phyloP scores from a whole-genome alignment of 768 basidiomycete species.

The Mycena vulgaris region DNA sequence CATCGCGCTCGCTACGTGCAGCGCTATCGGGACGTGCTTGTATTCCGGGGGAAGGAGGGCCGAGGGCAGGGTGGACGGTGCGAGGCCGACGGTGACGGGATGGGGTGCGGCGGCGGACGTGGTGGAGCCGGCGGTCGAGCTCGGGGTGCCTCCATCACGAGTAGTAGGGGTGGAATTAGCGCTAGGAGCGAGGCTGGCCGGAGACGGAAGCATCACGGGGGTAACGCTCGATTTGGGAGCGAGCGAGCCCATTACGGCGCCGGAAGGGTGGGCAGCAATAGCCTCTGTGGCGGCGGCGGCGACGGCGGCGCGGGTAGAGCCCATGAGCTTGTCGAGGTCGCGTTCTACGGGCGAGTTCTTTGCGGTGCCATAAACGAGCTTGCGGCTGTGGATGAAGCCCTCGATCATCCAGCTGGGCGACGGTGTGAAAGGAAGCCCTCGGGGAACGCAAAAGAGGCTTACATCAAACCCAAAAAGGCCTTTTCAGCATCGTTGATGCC shows the following conservation, averaged over 20 bases:
- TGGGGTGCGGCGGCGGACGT: constrained; percentile 51
- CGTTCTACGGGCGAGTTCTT: constrained; percentile 55
- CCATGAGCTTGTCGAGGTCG: constrained; percentile 56
- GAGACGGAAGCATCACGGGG: constrained; percentile 86
- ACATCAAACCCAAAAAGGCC: constrained; percentile 88
- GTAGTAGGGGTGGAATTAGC: constrained; percentile 85
- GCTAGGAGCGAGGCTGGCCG: constrained; percentile 80
- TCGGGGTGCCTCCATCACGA: constrained; percentile 71
- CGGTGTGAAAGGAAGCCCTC: constrained; percentile 49
- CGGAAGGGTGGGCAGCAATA: constrained; percentile 49
- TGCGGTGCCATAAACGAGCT: constrained; percentile 58
- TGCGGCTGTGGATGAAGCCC: constrained; percentile 76
- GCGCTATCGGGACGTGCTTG: constrained; percentile 56
- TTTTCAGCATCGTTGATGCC: constrained; percentile 66
- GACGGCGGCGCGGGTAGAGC: constrained; percentile 55
- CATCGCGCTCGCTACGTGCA: constrained; percentile 61
- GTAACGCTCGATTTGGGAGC: constrained; percentile 61
- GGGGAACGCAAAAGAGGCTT: constrained; percentile 55
- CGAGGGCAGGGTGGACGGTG: constrained; percentile 53
- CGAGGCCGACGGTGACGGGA: constrained; percentile 48
- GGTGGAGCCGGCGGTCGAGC: constrained; percentile 49
- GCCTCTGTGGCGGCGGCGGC: constrained; percentile 58
- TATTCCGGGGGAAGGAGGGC: constrained; percentile 57
- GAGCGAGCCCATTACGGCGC: constrained; percentile 41
- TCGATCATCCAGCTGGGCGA: constrained; percentile 81